phyloP scores from a whole-genome alignment of 768 basidiomycete genomes.

The Mycena kentingensis region DNA sequence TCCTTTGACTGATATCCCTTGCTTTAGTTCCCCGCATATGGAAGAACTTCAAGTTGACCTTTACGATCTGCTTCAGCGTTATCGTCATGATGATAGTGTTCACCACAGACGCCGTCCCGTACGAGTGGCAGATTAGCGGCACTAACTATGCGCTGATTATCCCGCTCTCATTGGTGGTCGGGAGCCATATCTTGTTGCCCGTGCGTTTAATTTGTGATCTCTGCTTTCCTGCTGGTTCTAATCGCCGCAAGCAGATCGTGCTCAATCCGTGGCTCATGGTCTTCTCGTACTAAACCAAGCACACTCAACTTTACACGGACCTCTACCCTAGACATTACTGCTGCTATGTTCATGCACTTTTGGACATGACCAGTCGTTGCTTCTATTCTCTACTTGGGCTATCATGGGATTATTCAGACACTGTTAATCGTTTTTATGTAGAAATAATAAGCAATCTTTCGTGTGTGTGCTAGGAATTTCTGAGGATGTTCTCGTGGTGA shows the following conservation, averaged over 20 bases:
- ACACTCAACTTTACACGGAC: no score
- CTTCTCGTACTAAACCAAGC: conserved; percentile 62
- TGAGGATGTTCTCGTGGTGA: no score
- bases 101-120: conserved; percentile 54
- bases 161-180: conserved; percentile 68
- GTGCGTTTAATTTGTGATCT: conserved; percentile 40
- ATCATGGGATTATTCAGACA: no score
- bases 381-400: no score
- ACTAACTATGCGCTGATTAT: conserved; percentile 71
- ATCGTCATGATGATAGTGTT: conserved; percentile 68
- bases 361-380: no score
- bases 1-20: conserved; percentile 2
- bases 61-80: conserved; percentile 59
- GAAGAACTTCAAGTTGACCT: conserved; percentile 75
- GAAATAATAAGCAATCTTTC: no score
- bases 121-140: conserved; percentile 67
- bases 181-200: conserved; percentile 71
- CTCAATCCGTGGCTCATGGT: conserved; percentile 89
- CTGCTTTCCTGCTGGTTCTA: conserved; percentile 3
- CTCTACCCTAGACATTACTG: no score
- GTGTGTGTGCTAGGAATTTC: no score
- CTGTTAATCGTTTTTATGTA: no score
- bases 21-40: conserved; percentile 71
- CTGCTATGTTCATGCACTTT: no score
- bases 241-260: conserved; percentile 51